Base-by-base conservation (phyloP, 2,329 filamentous ascomycete genomes). In the Metarhizium brunneum region DNA sequence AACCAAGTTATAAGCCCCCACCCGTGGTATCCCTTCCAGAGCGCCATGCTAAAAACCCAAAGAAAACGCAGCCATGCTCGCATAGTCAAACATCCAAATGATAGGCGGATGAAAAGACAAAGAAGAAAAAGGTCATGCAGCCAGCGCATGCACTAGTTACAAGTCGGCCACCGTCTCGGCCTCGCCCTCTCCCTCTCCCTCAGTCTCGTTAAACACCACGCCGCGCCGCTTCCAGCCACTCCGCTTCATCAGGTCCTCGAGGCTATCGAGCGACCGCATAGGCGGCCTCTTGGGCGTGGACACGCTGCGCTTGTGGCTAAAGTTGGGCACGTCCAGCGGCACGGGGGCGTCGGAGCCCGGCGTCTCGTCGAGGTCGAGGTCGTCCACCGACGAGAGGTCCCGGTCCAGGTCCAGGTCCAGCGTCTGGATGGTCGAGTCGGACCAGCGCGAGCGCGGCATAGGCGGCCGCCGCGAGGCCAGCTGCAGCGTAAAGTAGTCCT, bases 171-270 rank as follows among this genome's bases (percentile, higher is more conserved):
- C 20, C 20, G 20, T 20, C 25, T 25, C 25, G 3, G 3, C 25
- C 25, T 25, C 25, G 1, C 25, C 29, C 1, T 50, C 42, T 29
- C 36, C 45, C 47, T n/a, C 47, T 36, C 35, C 56, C 51, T 71
- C 70, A 32, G 71, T 64, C 36, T 65, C 59, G 55, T 70, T 63
- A 56, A 75, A 74, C 64, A 74, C 65, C 47, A 75, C 69, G 52
- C 71, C 73, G 13, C 71, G 65, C 54, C 73, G 66, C 67, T 75
- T 75, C 73, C 72, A 75, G 38, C 73, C 71, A 42, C 72, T 71
- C 16, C 71, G 69, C 65, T 73, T 73, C 60, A 73, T 66, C 40
- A 72, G 72, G 60, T 74, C 66, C 50, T 75, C 71, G 59, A 75
- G 67, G 57, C 65, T 68, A 62, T 72, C 69, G 50, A 69, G 63